Evolutionary conservation across 2,329 filamentous ascomycete genomes (phyloP).

Genomic region (Sporothrix inflata): DNA sequence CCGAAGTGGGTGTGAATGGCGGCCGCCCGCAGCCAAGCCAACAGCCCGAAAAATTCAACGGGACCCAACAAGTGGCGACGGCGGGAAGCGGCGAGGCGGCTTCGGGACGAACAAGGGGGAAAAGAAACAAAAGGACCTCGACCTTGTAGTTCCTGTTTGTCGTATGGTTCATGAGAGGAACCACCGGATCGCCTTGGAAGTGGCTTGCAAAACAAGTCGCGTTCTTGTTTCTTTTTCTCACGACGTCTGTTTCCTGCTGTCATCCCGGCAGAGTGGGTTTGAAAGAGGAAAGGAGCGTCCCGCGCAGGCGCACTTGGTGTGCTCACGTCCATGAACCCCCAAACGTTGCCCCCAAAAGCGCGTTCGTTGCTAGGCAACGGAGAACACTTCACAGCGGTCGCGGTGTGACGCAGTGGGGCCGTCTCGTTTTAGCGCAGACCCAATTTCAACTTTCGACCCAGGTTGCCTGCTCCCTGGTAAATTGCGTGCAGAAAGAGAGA

Average conservation of each 20-base stretch:
- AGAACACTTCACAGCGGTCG: neutral
- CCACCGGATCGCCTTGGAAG: neutral
- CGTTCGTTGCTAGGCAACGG: slow-evolving; percentile 27
- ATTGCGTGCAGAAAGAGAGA: neutral
- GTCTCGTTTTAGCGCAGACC: slow-evolving; percentile 21
- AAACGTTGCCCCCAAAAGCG: neutral
- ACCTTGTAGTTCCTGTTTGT: neutral
- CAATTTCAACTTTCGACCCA: slow-evolving; percentile 10
- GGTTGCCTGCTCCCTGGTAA: neutral
- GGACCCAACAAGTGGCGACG: neutral
- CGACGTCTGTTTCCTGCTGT: neutral
- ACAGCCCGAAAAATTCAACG: neutral
- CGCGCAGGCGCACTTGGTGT: neutral
- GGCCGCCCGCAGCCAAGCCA: neutral
- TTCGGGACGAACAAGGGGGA: slow-evolving; percentile 2
- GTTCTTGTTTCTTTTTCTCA: neutral
- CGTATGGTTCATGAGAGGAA: neutral
- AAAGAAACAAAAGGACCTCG: neutral
- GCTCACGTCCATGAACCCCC: neutral
- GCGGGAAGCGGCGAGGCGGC: neutral
- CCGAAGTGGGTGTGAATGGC: slow-evolving; percentile 5
- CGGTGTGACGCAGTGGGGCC: neutral
- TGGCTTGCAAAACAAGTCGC: neutral
- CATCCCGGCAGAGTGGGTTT: neutral
- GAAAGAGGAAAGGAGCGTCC: slow-evolving; percentile 19